phyloP scores from a whole-genome alignment of 2,329 filamentous ascomycete species.

The Geosmithia putterillii region DNA sequence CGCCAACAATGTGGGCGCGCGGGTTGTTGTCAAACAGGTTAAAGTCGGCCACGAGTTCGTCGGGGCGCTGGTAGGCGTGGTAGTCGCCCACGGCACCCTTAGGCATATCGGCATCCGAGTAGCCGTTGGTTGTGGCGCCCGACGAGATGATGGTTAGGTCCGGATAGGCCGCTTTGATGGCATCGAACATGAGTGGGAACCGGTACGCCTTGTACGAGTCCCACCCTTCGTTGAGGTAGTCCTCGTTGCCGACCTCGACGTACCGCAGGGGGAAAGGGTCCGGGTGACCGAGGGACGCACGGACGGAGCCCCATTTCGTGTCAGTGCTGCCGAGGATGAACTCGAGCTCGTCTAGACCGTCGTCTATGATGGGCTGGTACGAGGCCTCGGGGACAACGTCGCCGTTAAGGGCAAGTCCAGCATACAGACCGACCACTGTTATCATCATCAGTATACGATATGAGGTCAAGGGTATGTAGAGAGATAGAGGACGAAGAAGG shows the following conservation, averaged over 20 bases:
- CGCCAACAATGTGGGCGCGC: conserved; percentile 26
- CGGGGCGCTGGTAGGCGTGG: conserved; percentile 37
- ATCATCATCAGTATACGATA: neutral
- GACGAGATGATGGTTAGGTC: conserved; percentile 44
- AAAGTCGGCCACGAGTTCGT: conserved; percentile 36
- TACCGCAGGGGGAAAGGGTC: conserved; percentile 48
- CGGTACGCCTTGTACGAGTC: conserved; percentile 40
- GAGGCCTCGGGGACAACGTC: conserved; percentile 35
- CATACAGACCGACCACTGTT: conserved; percentile 42
- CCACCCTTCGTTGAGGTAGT: conserved; percentile 42
- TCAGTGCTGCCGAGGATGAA: conserved; percentile 42
- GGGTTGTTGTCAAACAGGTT: conserved; percentile 37
- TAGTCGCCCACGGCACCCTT: conserved; percentile 32
- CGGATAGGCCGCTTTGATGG: conserved; percentile 42
- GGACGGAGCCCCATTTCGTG: conserved; percentile 43
- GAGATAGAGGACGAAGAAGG: neutral
- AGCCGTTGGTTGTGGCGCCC: conserved; percentile 27
- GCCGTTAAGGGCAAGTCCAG: conserved; percentile 41
- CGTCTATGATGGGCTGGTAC: conserved; percentile 43
- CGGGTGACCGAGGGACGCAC: conserved; percentile 47
- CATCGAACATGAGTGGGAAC: conserved; percentile 46
- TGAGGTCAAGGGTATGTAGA: neutral
- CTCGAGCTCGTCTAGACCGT: conserved; percentile 50
- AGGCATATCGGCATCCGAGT: conserved; percentile 25
- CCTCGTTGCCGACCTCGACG: conserved; percentile 59